Percentiles rank a stretch among this genome's conserved stretches.
Conservation (phyloP, 495 filamentous ascomycete species). For the Cetradonia linearis region DNA sequence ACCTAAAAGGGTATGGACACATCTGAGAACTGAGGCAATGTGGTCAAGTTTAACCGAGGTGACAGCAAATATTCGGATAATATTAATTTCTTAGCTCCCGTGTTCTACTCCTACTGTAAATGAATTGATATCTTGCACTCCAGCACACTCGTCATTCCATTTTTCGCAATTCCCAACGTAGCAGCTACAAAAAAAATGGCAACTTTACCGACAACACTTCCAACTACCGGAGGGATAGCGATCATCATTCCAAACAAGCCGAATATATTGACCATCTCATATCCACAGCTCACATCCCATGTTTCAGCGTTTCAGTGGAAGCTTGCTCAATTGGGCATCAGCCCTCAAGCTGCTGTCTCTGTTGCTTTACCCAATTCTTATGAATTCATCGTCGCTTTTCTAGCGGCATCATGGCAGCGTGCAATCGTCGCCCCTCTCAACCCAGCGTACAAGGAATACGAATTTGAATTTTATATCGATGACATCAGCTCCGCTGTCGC, state of each 20-base stretch:
- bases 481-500: slow-evolving; percentile 67
- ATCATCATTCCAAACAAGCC: slow-evolving; percentile 58
- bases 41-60: background rate
- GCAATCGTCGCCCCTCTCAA: slow-evolving; percentile 73
- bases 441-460: slow-evolving; percentile 72
- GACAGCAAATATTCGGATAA: background rate
- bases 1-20: no score
- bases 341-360: slow-evolving; percentile 54
- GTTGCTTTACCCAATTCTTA: slow-evolving; percentile 70
- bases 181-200: slow-evolving; percentile 27
- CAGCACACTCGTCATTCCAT: no score
- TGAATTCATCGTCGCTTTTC: slow-evolving; percentile 73
- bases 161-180: no score
- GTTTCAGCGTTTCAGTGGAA: slow-evolving; percentile 57
- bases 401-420: slow-evolving; percentile 67
- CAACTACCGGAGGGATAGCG: slow-evolving; percentile 37
- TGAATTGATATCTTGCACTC: no score
- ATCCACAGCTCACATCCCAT: slow-evolving; percentile 50
- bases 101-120: background rate
- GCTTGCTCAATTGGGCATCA: slow-evolving; percentile 60
- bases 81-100: background rate
- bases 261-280: slow-evolving; percentile 49
- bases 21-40: no score
- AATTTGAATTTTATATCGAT: slow-evolving; percentile 84
- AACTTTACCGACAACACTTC: slow-evolving; percentile 39